Percentiles rank a stretch among this genome's conserved stretches.
phyloP scores from a whole-genome alignment of 192 early-diverging fungal species.

The Umbelopsis isabellina region DNA sequence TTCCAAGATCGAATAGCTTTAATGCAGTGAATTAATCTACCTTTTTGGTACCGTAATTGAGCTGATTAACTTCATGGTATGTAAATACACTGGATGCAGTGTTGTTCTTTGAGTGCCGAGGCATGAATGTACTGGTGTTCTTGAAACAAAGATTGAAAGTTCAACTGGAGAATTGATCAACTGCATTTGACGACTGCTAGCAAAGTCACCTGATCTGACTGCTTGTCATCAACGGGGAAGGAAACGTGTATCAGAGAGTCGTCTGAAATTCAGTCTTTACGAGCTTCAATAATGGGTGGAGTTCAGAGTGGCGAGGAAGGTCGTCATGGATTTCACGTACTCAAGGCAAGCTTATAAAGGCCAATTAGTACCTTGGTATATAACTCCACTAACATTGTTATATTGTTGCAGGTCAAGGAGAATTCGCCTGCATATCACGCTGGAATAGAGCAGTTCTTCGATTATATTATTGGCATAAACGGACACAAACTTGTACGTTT shows the following conservation, averaged over 20 bases:
- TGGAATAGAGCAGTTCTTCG: slow-evolving; percentile 76
- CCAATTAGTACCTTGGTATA: background rate
- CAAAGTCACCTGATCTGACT: slow-evolving; percentile 7
- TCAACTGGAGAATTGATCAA: background rate
- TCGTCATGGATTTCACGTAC: slow-evolving; percentile 67
- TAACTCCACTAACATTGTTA: background rate
- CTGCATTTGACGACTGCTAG: background rate
- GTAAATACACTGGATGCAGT: slow-evolving; percentile 91
- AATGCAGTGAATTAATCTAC: slow-evolving; percentile 31
- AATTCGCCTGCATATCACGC: slow-evolving; percentile 67
- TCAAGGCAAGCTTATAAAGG: slow-evolving; percentile 49
- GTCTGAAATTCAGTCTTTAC: background rate
- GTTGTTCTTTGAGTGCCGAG: slow-evolving; percentile 93
- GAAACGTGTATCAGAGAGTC: background rate
- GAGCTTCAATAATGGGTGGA: slow-evolving; percentile 46
- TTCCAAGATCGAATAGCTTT: background rate
- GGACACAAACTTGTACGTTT: slow-evolving; percentile 28
- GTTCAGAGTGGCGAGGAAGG: slow-evolving; percentile 52
- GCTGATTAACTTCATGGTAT: slow-evolving; percentile 81
- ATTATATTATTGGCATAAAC: slow-evolving; percentile 69
- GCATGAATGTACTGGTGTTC: slow-evolving; percentile 48
- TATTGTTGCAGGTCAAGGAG: slow-evolving; percentile 56
- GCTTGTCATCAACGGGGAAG: background rate
- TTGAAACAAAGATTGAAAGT: background rate
- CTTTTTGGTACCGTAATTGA: slow-evolving; percentile 91